Base-by-base conservation (phyloP, 768 basidiomycete genomes). In the Serendipita sp. region DNA sequence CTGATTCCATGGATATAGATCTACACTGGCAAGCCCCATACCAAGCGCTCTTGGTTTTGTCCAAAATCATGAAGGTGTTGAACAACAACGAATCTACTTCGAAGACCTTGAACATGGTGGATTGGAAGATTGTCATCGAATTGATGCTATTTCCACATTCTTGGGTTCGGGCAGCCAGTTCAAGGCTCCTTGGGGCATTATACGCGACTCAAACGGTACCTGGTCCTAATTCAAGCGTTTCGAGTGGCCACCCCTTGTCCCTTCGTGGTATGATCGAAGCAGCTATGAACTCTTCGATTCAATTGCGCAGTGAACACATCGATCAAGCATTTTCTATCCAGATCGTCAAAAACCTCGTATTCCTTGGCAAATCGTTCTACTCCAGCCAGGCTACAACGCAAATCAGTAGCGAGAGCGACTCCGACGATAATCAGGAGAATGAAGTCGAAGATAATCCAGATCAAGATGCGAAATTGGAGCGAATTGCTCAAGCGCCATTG, bases 341-440 rank as follows among this genome's bases (percentile, higher is more conserved):
- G 73, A 74, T 90, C 9, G 90, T 95, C 67, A 97, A 96, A 76
- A 91, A 97, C 68, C 72, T 98, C 26, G 91, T 94, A 68, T 93
- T 87, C 69, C 75, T 95, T n/a, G 90, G 89, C 24, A 93, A 90
- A 72, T 86, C 85, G 71, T 95, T 90, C 71, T 78, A 76, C 64
- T 72, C 76, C 26, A 69, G 79, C 34, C 73, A 77, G 17, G 61
- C 69, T 26, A 67, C 62, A 17, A 24, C 56, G 31, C 34, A 56
- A 30, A 50, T 41, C 28, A 31, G 30, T 1, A 67, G 63, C 2
- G 69, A 67, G 4, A 70, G 69, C 2, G 69, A 67, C 50, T 65
- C 67, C 51, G 61, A 67, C 53, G 67, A 71, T 11, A 66, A 63
- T 7, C 65, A 64, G 14, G 69, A 76, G 66, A 67, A 60, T 16